Evolutionary conservation across 257 asterid genomes (phyloP).

Genomic region (Salvia miltiorrhiza): DNA sequence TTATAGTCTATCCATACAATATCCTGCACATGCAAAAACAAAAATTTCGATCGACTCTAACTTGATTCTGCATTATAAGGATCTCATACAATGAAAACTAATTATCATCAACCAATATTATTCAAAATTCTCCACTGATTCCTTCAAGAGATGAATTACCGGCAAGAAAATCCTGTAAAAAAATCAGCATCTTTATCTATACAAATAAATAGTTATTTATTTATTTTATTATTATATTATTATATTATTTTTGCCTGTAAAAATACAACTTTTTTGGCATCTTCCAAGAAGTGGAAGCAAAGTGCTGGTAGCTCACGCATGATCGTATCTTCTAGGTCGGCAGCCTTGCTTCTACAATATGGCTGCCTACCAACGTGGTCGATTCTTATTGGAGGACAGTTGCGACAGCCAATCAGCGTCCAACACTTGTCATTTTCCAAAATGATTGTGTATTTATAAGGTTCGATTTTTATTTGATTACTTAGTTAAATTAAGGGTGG

Average conservation of each 20-base stretch:
- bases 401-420: not conserved
- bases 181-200: not conserved
- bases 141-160: not conserved
- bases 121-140: conserved; percentile 15
- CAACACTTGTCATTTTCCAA: not conserved
- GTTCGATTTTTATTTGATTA: not conserved
- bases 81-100: not conserved
- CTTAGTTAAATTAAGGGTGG: not conserved
- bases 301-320: conserved; percentile 29
- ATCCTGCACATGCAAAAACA: not conserved
- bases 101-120: not conserved
- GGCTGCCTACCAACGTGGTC: conserved; percentile 23
- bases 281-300: conserved; percentile 17
- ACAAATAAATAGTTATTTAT: not conserved
- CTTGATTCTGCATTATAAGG: not conserved
- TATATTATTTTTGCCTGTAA: not conserved
- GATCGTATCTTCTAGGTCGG: conserved; percentile 12
- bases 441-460: not conserved
- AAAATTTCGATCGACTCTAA: not conserved
- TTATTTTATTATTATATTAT: too few species aligned
- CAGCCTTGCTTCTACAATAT: conserved; percentile 1
- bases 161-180: not conserved
- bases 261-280: not conserved
- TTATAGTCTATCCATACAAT: not conserved
- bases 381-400: not conserved